These are phyloP conservation scores for Cyclotella atomus DNA, from an alignment of 108 stramenopile species.

Conservation along the genomic window DNA sequence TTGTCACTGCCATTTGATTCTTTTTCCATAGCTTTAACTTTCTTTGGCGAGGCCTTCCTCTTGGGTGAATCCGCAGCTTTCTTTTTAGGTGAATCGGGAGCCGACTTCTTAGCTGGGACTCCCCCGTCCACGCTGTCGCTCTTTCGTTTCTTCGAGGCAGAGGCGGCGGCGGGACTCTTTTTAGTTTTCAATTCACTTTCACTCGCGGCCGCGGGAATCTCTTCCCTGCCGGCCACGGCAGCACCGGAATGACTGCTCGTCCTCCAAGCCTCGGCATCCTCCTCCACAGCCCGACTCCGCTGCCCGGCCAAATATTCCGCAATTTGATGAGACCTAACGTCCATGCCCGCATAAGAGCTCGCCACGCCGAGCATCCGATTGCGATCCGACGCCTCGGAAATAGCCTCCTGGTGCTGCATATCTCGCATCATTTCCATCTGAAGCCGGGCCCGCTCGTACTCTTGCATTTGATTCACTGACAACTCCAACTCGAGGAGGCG, in stretches of 20 bases:
- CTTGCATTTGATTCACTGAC: slow-evolving; percentile 38
- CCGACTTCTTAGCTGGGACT: no score
- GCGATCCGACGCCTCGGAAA: slow-evolving; percentile 4
- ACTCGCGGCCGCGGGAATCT: not conserved
- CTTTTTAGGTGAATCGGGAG: not conserved
- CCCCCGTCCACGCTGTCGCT: not conserved
- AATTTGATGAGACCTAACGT: not conserved
- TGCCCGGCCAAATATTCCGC: slow-evolving; percentile 15
- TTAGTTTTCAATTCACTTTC: slow-evolving; percentile 9
- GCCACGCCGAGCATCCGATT: not conserved
- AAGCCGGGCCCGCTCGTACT: slow-evolving; percentile 32
- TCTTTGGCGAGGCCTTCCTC: slow-evolving; percentile 1
- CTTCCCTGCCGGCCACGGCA: not conserved
- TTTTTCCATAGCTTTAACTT: not conserved
- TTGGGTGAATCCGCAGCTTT: not conserved
- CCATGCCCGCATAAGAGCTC: not conserved
- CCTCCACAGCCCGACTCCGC: slow-evolving; percentile 9
- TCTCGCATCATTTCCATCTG: slow-evolving; percentile 44
- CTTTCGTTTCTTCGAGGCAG: not conserved
- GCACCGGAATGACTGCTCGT: not conserved
- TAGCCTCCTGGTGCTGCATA: slow-evolving; percentile 39
- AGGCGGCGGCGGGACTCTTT: not conserved
- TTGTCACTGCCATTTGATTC: not conserved
- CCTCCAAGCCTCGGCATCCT: slow-evolving; percentile 17
- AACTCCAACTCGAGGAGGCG: slow-evolving; percentile 38